Evolutionary conservation across 2,329 filamentous ascomycete genomes (phyloP), one percentile per base, ranked within the genome.

Genomic region (Microcyclosporella mali): DNA sequence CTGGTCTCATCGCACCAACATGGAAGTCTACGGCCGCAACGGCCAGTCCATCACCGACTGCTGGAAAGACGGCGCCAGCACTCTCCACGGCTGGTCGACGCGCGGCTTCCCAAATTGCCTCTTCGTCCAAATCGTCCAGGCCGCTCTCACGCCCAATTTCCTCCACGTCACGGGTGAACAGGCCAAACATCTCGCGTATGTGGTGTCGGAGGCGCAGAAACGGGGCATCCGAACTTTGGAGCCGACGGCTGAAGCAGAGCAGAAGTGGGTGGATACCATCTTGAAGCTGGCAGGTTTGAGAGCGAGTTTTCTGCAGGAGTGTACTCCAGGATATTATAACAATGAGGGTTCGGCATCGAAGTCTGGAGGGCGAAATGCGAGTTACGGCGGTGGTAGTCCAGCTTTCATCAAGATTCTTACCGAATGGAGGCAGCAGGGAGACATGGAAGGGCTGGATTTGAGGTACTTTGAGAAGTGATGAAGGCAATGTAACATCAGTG

Each of bases 81-180:
- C 75, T 0, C 63, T 79, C 0, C 76, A 80, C 57, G 77, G 75
- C 17, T 61, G 72, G 16, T 57, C 66, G 4, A 68, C 65, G 0
- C 60, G 64, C 43, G 68, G 66, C 0, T 79, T 79, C 47, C 76
- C 77, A 1, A 80, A 80, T 48, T 55, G 77, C 37, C 73, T 77
- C 65, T 70, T 72, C 50, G 54, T 67, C 0, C 67, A 68, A 7
- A 56, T 66, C 1, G 48, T 60, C 9, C 73, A 77, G 56, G 55
- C 63, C 0, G 67, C 62, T 19, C 57, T 63, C 1, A 60, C 63
- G 1, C 55, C 59, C 1, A 74, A 73, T 50, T 66, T 65, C 17
- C 53, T 62, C 28, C 65, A 63, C 25, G 53, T 58, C 1, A 55
- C 69, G 2, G 66, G 69, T 12, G 51, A 63, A 1, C 49, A 65